These are phyloP conservation scores for Alternaria arbusti DNA, from an alignment of 2,329 filamentous ascomycete species.

Conservation along the genomic window DNA sequence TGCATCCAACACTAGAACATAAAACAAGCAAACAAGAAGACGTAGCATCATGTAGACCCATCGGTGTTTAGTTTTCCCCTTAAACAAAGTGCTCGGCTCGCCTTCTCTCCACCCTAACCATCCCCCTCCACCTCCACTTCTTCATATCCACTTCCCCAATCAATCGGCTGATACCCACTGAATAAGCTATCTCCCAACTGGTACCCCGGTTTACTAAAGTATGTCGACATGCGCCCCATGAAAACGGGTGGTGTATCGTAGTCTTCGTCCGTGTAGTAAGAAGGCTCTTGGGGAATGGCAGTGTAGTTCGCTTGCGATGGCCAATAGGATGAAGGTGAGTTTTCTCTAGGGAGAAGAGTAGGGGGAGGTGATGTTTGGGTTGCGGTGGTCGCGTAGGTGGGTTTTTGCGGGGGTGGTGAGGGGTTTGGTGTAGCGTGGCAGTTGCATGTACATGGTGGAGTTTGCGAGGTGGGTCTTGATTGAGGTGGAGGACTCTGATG, in stretches of 20 bases:
- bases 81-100: neutral
- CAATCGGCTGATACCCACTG: constrained; percentile 27
- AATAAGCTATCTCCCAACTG: constrained; percentile 41
- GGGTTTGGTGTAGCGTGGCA: constrained; percentile 9
- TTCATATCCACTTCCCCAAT: neutral
- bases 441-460: constrained; percentile 20
- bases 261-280: neutral
- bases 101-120: neutral
- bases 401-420: neutral
- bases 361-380: constrained; percentile 32
- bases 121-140: neutral
- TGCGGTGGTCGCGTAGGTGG: constrained; percentile 28
- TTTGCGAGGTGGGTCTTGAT: neutral
- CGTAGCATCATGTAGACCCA: neutral
- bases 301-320: constrained; percentile 9
- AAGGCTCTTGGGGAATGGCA: constrained; percentile 16
- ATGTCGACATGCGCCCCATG: constrained; percentile 43
- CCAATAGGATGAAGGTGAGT: constrained; percentile 1
- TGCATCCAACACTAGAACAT: neutral
- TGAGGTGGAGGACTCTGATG: neutral
- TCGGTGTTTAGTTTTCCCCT: neutral
- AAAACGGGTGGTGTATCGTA: constrained; percentile 30
- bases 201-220: constrained; percentile 42
- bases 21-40: neutral
- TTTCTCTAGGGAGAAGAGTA: constrained; percentile 19